These are phyloP conservation scores for Mucor plumbeus DNA, from an alignment of 371 early-diverging fungal genomes.

Conservation along the genomic window DNA sequence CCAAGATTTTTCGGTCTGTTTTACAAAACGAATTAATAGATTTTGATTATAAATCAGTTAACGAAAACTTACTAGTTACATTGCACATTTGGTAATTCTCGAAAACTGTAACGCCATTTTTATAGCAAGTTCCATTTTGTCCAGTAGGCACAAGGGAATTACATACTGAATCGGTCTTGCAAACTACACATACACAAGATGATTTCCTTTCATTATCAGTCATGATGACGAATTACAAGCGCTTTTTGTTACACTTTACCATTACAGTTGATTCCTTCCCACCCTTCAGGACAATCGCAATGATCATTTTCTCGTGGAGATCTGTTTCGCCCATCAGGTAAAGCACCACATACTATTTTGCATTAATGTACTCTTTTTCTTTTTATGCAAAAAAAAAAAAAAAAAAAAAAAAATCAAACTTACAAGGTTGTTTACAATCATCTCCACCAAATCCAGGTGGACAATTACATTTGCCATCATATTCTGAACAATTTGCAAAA, in stretches of 20 bases:
- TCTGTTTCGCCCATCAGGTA: constrained; percentile 70
- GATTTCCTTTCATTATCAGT: constrained; percentile 4
- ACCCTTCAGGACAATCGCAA: constrained; percentile 86
- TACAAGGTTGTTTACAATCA: constrained; percentile 82
- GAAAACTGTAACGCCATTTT: constrained; percentile 76
- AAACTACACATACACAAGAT: constrained; percentile 57
- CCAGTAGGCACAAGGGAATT: constrained; percentile 75
- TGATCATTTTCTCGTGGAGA: constrained; percentile 59
- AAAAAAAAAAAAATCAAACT: constrained; percentile 24
- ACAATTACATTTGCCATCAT: constrained; percentile 84
- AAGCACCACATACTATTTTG: constrained; percentile 64
- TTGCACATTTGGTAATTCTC: constrained; percentile 87
- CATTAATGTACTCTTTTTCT: neutral
- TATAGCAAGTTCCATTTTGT: constrained; percentile 84
- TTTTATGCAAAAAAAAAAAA: neutral
- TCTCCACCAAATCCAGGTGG: constrained; percentile 89
- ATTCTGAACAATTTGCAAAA: constrained; percentile 79
- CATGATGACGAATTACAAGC: neutral
- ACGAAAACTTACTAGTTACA: constrained; percentile 79
- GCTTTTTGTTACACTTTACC: constrained; percentile 49
- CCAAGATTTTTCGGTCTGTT: constrained; percentile 66
- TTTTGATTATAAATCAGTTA: too few species aligned
- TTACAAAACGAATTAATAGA: neutral
- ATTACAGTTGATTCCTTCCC: constrained; percentile 93
- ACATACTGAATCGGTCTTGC: constrained; percentile 77